These are phyloP conservation scores for Colletotrichum sp. DNA, from an alignment of 2,329 filamentous ascomycete genomes.

Conservation along the genomic window DNA sequence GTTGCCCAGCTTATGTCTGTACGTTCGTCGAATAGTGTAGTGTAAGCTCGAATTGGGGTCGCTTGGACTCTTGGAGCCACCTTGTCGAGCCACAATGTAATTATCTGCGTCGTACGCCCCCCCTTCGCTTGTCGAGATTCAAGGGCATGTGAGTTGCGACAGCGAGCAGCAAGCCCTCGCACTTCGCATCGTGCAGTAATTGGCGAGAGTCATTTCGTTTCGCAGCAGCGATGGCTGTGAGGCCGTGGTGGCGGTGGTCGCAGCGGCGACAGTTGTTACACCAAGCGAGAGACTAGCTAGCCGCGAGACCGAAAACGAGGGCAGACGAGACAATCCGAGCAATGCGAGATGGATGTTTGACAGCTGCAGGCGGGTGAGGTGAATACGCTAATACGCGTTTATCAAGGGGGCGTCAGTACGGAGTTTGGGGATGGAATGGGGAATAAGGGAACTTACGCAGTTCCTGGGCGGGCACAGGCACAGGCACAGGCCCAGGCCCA, in stretches of 20 bases:
- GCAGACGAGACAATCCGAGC: not conserved
- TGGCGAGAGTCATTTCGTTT: not conserved
- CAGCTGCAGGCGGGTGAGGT: not conserved
- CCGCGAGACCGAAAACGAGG: conserved; percentile 1
- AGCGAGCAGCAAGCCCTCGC: not conserved
- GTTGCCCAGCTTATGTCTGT: not conserved
- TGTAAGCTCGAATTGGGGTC: not conserved
- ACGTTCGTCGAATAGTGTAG: not conserved
- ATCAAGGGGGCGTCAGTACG: not conserved
- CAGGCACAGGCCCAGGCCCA: not conserved
- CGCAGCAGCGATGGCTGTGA: not conserved
- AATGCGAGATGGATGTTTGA: not conserved
- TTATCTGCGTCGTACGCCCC: not conserved
- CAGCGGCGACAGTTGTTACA: not conserved
- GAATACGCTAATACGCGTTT: conserved; percentile 8
- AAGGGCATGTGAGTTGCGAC: not conserved
- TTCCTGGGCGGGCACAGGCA: not conserved
- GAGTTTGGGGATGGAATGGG: not conserved
- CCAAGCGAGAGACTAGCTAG: not conserved
- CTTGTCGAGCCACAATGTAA: not conserved
- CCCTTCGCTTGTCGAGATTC: not conserved
- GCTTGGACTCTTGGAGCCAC: not conserved
- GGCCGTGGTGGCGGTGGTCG: not conserved
- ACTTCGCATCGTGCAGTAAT: not conserved
- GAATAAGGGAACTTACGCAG: not conserved